Percentiles rank a stretch among this genome's conserved stretches.
These are phyloP conservation scores for Diaporthe helianthi DNA, from an alignment of 2,329 filamentous ascomycete species.

Conservation along the genomic window DNA sequence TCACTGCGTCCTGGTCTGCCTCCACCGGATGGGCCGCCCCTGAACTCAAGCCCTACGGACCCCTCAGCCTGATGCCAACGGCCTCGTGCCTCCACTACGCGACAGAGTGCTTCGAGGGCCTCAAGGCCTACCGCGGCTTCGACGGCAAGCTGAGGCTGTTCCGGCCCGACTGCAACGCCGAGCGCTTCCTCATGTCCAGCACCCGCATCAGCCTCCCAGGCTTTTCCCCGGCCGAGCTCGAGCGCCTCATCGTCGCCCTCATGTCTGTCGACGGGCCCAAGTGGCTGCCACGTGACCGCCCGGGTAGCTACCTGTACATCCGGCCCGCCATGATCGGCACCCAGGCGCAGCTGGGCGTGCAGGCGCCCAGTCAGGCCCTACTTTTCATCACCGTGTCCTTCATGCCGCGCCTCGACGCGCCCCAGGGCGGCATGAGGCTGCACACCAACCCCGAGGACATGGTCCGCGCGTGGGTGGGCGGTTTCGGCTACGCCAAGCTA, in stretches of 20 bases:
- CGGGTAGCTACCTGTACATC: constrained; percentile 80
- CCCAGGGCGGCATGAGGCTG: constrained; percentile 69
- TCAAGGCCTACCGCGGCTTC: constrained; percentile 80
- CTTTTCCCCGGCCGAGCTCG: constrained; percentile 74
- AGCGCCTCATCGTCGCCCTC: constrained; percentile 76
- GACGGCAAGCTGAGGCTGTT: constrained; percentile 79
- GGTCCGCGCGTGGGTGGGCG: constrained; percentile 91
- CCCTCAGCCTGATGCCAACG: constrained; percentile 79
- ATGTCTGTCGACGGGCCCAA: constrained; percentile 76
- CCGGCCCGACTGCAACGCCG: constrained; percentile 76
- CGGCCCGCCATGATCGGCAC: constrained; percentile 88
- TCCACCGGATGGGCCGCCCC: constrained; percentile 75
- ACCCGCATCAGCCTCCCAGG: constrained; percentile 75
- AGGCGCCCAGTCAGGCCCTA: constrained; percentile 80
- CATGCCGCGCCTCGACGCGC: constrained; percentile 64
- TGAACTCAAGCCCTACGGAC: constrained; percentile 77
- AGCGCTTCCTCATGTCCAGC: constrained; percentile 67
- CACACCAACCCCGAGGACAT: constrained; percentile 82
- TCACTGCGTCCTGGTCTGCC: constrained; percentile 73
- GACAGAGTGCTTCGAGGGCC: constrained; percentile 88
- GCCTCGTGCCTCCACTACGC: constrained; percentile 87
- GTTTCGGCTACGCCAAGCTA: constrained; percentile 90
- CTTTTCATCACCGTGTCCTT: constrained; percentile 80
- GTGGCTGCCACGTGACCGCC: constrained; percentile 76
- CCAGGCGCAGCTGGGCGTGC: constrained; percentile 80